Conservation (phyloP, 2,329 filamentous ascomycete genomes). For the Ascochyta clinopodiicola region DNA sequence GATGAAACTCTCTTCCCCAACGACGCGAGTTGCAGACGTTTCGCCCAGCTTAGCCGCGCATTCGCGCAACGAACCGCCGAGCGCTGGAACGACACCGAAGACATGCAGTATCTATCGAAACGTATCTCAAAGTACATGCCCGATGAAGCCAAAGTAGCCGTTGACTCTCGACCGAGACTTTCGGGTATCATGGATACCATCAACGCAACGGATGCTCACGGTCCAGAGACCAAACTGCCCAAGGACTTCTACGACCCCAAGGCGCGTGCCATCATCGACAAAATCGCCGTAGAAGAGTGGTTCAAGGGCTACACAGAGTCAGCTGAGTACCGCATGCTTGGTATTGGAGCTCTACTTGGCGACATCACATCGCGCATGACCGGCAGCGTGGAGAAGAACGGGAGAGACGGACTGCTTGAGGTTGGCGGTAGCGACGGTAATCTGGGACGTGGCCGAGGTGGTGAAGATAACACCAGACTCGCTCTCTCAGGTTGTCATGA, state of each 20-base stretch:
- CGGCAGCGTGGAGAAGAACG: conserved; percentile 44
- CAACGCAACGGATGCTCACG: conserved; percentile 87
- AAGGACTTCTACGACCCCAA: conserved; percentile 85
- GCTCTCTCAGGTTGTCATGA: conserved; percentile 89
- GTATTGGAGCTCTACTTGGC: conserved; percentile 83
- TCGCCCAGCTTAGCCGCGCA: conserved; percentile 55
- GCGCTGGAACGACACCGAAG: conserved; percentile 64
- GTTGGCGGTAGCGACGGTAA: conserved; percentile 44
- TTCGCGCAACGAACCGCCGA: conserved; percentile 57
- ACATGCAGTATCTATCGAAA: conserved; percentile 84
- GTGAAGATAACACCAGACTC: conserved; percentile 68
- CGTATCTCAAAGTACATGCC: conserved; percentile 88
- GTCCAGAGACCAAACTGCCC: conserved; percentile 77
- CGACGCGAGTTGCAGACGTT: conserved; percentile 56
- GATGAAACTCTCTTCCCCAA: conserved; percentile 61
- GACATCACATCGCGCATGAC: conserved; percentile 70
- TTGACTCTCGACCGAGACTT: conserved; percentile 83
- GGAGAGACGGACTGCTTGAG: conserved; percentile 50
- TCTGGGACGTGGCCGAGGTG: conserved; percentile 52
- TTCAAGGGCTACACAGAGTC: conserved; percentile 85
- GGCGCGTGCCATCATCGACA: conserved; percentile 71
- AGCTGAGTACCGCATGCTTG: conserved; percentile 84
- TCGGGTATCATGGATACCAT: conserved; percentile 94
- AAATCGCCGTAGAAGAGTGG: conserved; percentile 89
- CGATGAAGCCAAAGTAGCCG: conserved; percentile 69